Evolutionary conservation across 345 rosid genomes (phyloP).

Genomic region (Ceriops tagal): DNA sequence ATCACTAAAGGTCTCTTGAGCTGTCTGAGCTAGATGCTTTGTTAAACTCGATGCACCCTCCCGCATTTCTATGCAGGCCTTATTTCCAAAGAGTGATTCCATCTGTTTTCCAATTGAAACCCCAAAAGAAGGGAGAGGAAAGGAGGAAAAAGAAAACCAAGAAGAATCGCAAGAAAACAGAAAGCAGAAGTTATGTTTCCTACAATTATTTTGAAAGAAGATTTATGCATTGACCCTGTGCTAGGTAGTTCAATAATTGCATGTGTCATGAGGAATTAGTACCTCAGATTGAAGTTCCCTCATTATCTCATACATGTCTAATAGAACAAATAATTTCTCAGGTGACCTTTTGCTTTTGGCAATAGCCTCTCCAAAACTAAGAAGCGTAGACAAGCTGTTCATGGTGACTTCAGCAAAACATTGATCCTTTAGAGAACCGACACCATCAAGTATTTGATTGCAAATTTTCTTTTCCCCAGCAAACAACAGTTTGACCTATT

Average conservation of each 20-base stretch:
- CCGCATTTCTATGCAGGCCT: conserved; percentile 75
- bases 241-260: conserved; percentile 2
- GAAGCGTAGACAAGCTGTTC: conserved; percentile 70
- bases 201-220: not conserved
- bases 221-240: not conserved
- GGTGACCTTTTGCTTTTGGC: conserved; percentile 99
- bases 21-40: conserved; percentile 81
- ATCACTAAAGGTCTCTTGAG: conserved; percentile 90
- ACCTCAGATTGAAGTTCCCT: conserved; percentile 93
- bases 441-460: conserved; percentile 73
- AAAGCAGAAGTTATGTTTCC: not conserved
- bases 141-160: not conserved
- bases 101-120: conserved; percentile 38
- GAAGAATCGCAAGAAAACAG: not conserved
- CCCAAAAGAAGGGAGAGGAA: not conserved
- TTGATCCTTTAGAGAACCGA: conserved; percentile 72
- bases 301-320: conserved; percentile 99
- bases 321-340: conserved; percentile 78
- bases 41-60: conserved; percentile 69
- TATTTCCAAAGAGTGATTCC: conserved; percentile 54
- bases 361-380: conserved; percentile 93
- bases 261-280: not conserved
- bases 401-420: conserved; percentile 85
- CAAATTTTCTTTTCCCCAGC: conserved; percentile 88
- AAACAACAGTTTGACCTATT: conserved; percentile 85